Conservation (phyloP, 805 yeast genomes). For the Candida michaelii region DNA sequence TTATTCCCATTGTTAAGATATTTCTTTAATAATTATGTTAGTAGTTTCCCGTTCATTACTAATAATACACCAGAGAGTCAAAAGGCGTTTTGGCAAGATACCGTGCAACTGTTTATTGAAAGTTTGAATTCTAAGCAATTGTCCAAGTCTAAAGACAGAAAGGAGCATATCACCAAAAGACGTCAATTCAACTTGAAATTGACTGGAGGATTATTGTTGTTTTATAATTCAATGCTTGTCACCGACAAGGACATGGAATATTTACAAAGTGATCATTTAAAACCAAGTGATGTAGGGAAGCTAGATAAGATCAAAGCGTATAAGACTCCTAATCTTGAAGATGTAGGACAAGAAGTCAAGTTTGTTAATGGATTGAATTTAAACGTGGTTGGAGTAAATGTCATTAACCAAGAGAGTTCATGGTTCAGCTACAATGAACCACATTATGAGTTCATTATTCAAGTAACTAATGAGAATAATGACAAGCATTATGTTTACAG, state of each 20-base stretch:
- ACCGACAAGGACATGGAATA: constrained; percentile 58
- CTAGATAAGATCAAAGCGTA: constrained; percentile 26
- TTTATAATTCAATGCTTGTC: constrained; percentile 74
- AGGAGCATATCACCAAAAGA: constrained; percentile 63
- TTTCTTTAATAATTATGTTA: constrained; percentile 61
- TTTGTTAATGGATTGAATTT: constrained; percentile 58
- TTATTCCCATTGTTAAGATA: constrained; percentile 67
- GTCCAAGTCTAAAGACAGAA: constrained; percentile 72
- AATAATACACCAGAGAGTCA: constrained; percentile 48
- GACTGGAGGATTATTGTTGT: constrained; percentile 59
- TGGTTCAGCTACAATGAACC: constrained; percentile 16
- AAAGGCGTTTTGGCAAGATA: constrained; percentile 65
- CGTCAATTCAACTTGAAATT: constrained; percentile 62
- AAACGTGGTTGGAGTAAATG: constrained; percentile 67
- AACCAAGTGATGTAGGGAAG: constrained; percentile 37
- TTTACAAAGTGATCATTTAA: constrained; percentile 31
- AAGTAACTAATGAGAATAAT: constrained; percentile 29
- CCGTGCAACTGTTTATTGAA: constrained; percentile 80
- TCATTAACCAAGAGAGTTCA: constrained; percentile 10
- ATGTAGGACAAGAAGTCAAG: constrained; percentile 18
- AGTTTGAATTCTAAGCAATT: constrained; percentile 71
- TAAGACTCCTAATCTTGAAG: constrained; percentile 9
- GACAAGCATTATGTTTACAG: constrained; percentile 51
- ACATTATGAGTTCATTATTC: constrained; percentile 50
- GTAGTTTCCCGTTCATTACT: constrained; percentile 74